A percentile compares a stretch with the other conserved stretches of the same genome.
Evolutionary conservation across 2,329 filamentous ascomycete genomes (phyloP).

Genomic region (Exophiala phaeomuriformis): DNA sequence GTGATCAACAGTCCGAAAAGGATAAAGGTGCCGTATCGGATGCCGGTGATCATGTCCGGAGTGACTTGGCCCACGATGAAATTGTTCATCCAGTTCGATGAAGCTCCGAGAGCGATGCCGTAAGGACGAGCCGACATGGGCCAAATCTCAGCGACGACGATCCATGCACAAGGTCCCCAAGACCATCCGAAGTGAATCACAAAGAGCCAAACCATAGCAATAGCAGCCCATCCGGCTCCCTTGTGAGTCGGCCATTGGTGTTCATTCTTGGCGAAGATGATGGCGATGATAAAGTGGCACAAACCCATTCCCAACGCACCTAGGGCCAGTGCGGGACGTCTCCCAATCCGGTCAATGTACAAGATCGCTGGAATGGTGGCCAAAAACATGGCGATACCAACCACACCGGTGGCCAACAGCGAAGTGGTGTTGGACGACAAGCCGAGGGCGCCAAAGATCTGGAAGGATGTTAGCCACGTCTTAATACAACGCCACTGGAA

Average conservation of each 20-base stretch:
- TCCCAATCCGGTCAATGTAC: conserved; percentile 37
- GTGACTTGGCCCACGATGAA: conserved; percentile 20
- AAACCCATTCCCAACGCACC: conserved; percentile 62
- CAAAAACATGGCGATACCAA: conserved; percentile 36
- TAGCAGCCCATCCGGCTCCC: conserved; percentile 63
- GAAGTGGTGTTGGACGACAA: conserved; percentile 34
- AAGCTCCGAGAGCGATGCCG: conserved; percentile 61
- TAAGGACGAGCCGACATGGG: conserved; percentile 63
- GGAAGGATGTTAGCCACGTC: conserved; percentile 18
- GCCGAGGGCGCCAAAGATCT: conserved; percentile 33
- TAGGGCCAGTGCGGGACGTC: conserved; percentile 36
- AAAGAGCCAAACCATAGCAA: conserved; percentile 57
- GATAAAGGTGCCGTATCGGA: conserved; percentile 65
- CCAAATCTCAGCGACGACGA: conserved; percentile 68
- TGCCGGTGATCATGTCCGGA: conserved; percentile 57
- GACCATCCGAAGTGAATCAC: conserved; percentile 68
- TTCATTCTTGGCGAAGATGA: conserved; percentile 59
- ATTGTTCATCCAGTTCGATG: conserved; percentile 47
- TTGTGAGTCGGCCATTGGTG: conserved; percentile 50
- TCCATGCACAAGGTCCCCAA: conserved; percentile 58
- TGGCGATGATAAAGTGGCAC: conserved; percentile 65
- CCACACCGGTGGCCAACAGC: conserved; percentile 37
- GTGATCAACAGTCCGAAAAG: conserved; percentile 60
- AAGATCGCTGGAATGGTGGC: conserved; percentile 37
- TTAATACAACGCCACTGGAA: neutral